Percentiles rank a stretch among this genome's conserved stretches.
These are phyloP conservation scores for Castanea crenata DNA, from an alignment of 306 rosid species.

Conservation along the genomic window DNA sequence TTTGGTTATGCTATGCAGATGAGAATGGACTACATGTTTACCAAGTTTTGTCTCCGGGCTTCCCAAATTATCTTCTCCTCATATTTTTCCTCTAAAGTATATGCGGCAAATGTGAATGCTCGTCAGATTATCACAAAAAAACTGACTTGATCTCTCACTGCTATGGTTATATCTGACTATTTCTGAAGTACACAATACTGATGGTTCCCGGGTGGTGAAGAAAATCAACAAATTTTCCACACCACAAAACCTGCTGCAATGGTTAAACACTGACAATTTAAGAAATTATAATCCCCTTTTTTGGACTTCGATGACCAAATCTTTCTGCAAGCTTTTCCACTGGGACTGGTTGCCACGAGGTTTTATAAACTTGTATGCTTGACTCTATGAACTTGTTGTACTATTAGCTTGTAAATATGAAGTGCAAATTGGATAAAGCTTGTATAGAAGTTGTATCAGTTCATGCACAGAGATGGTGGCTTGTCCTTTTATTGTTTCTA, in stretches of 20 bases:
- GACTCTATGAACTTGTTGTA: neutral
- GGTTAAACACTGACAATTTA: neutral
- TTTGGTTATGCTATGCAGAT: constrained; percentile 10
- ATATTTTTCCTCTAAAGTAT: neutral
- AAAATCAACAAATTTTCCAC: neutral
- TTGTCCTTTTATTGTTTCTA: neutral
- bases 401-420: constrained; percentile 19
- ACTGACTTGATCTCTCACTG: neutral
- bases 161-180: neutral
- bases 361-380: neutral
- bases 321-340: neutral
- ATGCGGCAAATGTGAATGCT: constrained; percentile 1
- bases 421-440: constrained; percentile 4
- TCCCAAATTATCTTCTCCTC: constrained; percentile 12
- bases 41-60: constrained; percentile 8
- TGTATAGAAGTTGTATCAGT: constrained; percentile 11
- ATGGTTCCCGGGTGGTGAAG: neutral
- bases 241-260: neutral
- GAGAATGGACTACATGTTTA: neutral
- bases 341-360: constrained; percentile 2
- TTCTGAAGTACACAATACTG: neutral
- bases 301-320: neutral
- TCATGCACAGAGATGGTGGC: neutral
- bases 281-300: neutral
- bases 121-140: neutral